Evolutionary conservation across 495 filamentous ascomycete genomes (phyloP).

Genomic region (Trichoderma asperelloides): DNA sequence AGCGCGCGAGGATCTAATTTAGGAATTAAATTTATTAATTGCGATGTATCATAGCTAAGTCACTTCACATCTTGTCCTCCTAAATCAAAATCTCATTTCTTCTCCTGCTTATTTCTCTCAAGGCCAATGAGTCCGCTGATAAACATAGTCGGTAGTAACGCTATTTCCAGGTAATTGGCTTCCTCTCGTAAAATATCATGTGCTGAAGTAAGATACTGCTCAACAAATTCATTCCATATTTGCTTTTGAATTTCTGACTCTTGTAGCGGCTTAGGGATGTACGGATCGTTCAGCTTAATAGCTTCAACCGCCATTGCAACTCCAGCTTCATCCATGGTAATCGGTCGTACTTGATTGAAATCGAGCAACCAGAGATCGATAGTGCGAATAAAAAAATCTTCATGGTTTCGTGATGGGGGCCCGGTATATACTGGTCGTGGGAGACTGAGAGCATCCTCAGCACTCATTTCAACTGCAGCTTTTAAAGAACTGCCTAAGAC

Average conservation of each 20-base stretch:
- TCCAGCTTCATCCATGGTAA: slow-evolving; percentile 18
- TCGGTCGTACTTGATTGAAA: slow-evolving; percentile 21
- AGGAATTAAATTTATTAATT: no score
- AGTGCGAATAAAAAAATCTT: slow-evolving; percentile 14
- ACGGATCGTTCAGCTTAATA: slow-evolving; percentile 16
- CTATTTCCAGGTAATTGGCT: background rate
- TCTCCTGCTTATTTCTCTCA: background rate
- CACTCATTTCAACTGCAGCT: background rate
- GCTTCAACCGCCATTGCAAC: slow-evolving; percentile 19
- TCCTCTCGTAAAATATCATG: background rate
- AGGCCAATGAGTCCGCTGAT: background rate
- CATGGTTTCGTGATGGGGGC: slow-evolving; percentile 3
- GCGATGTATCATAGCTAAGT: no score
- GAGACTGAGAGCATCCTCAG: background rate
- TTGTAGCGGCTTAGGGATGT: slow-evolving; percentile 17
- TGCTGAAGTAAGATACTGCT: background rate
- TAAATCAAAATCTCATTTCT: background rate
- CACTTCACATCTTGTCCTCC: no score
- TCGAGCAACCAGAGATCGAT: slow-evolving; percentile 20
- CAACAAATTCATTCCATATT: background rate
- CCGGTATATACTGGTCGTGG: slow-evolving; percentile 13
- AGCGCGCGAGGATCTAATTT: background rate
- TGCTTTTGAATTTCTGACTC: background rate
- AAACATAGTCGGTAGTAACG: background rate
- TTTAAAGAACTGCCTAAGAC: slow-evolving; percentile 14